Evolutionary conservation across 148 eudicot species (phyloP).

Genomic region (Chenopodium quinoa): DNA sequence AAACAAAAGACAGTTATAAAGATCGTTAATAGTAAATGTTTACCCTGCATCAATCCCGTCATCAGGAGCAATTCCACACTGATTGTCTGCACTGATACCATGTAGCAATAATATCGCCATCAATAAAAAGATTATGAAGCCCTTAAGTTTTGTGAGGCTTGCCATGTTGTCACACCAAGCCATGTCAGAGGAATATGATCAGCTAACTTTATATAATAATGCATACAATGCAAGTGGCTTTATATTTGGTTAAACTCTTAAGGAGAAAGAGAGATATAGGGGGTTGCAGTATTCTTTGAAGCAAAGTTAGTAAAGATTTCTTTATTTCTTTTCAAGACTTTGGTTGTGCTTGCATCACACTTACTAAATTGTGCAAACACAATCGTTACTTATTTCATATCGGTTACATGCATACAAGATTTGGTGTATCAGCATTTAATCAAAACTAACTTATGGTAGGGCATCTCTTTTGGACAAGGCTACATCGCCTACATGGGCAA

Average conservation of each 20-base stretch:
- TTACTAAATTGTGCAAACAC: not conserved
- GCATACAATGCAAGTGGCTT: not conserved
- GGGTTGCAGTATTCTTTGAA: constrained; percentile 9
- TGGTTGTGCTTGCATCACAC: not conserved
- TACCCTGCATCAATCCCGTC: constrained; percentile 13
- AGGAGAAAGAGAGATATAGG: not conserved
- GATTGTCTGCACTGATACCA: constrained; percentile 11
- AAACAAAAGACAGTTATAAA: not conserved
- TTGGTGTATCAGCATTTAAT: not conserved
- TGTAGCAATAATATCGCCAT: constrained; percentile 2
- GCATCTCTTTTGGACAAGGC: too few relatives aligned
- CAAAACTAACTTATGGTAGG: too few relatives aligned
- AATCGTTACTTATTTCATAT: not conserved
- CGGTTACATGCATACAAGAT: not conserved
- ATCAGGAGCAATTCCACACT: constrained; percentile 14
- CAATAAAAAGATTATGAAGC: constrained; percentile 19
- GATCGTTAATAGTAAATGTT: not conserved
- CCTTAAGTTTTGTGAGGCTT: not conserved
- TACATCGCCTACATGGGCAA: too few relatives aligned
- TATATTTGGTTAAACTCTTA: not conserved
- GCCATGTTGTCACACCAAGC: constrained; percentile 9
- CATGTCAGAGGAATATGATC: not conserved
- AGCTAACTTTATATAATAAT: not conserved
- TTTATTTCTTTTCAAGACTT: not conserved
- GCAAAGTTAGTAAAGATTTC: constrained; percentile 22